phyloP scores from a whole-genome alignment of 352 stramenopile genomes.

The Phytophthora capsici region DNA sequence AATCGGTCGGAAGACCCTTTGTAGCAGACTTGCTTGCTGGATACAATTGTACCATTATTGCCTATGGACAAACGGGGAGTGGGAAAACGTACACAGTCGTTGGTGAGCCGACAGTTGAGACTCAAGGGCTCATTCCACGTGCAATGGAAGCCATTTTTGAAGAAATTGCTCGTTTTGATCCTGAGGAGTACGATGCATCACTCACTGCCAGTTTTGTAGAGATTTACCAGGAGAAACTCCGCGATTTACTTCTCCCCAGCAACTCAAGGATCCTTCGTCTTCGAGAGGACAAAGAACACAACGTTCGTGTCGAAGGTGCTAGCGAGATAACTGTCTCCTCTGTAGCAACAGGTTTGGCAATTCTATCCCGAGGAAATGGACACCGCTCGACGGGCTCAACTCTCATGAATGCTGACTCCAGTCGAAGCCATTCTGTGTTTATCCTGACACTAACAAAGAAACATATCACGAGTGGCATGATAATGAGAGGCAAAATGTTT shows the following conservation, averaged over 20 bases:
- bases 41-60: conserved; percentile 79
- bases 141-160: conserved; percentile 45
- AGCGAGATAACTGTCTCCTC: conserved; percentile 51
- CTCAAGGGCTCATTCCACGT: conserved; percentile 47
- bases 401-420: conserved; percentile 68
- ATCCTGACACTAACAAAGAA: conserved; percentile 50
- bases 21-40: conserved; percentile 59
- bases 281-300: conserved; percentile 45
- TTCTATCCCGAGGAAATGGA: conserved; percentile 45
- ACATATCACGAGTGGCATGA: conserved; percentile 12
- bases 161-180: conserved; percentile 20
- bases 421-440: conserved; percentile 79
- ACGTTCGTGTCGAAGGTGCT: conserved; percentile 59
- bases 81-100: conserved; percentile 74
- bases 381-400: conserved; percentile 55
- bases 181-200: conserved; percentile 31
- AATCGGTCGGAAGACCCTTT: conserved; percentile 51
- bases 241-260: conserved; percentile 57
- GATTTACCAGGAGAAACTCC: conserved; percentile 74
- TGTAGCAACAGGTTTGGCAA: conserved; percentile 32
- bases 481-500: conserved; percentile 42
- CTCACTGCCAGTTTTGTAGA: conserved; percentile 68
- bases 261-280: conserved; percentile 43
- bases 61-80: conserved; percentile 75
- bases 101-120: conserved; percentile 28